Conservation (phyloP, 805 yeast genomes). For the baker's yeast (Saccharomyces cerevisiae) region DNA sequence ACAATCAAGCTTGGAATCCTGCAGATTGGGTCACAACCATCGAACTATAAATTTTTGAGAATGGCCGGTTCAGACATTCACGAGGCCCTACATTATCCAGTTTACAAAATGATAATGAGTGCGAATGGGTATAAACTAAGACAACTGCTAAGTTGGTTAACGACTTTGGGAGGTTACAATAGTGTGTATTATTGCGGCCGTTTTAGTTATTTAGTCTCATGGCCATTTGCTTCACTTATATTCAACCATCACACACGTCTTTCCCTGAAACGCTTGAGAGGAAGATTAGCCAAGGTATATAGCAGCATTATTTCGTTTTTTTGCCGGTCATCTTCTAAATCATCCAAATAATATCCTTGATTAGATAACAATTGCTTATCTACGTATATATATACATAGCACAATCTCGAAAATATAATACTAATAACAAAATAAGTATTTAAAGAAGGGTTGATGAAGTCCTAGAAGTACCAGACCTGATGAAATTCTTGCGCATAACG, state of each 20-base stretch:
- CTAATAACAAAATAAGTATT: neutral
- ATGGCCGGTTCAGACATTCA: slow-evolving; percentile 20
- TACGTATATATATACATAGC: neutral
- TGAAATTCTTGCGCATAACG: neutral
- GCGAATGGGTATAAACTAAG: slow-evolving; percentile 16
- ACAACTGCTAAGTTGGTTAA: slow-evolving; percentile 6
- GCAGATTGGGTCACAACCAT: slow-evolving; percentile 27
- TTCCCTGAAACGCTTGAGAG: neutral
- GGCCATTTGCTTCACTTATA: slow-evolving; percentile 1
- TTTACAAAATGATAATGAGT: slow-evolving; percentile 21
- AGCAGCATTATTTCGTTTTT: neutral
- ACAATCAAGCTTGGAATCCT: slow-evolving; percentile 24
- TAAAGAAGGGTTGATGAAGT: neutral
- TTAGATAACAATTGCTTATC: neutral
- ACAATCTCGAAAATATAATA: neutral
- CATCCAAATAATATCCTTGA: neutral
- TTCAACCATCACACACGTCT: neutral
- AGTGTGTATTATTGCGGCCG: slow-evolving; percentile 16
- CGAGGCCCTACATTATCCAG: slow-evolving; percentile 18
- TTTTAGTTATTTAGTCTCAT: slow-evolving; percentile 12
- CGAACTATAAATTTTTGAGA: slow-evolving; percentile 25
- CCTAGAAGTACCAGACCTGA: neutral
- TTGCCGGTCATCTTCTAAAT: neutral
- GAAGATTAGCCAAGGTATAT: neutral
- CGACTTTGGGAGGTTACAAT: slow-evolving; percentile 10